phyloP scores from a whole-genome alignment of 139 green algal species.

The Spirogloea muscicola region DNA sequence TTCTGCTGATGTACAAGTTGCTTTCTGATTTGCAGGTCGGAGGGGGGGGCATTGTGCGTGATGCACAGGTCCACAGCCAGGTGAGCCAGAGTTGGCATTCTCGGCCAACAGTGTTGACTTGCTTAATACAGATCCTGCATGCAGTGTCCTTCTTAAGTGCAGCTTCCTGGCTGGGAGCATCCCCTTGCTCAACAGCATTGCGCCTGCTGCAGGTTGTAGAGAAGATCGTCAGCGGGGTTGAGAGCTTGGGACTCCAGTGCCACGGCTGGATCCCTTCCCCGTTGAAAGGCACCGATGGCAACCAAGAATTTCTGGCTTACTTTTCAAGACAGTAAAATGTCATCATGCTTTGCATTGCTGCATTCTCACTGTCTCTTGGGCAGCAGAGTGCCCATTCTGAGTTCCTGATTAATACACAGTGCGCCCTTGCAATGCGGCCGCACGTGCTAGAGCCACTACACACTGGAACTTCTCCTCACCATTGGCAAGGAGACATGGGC shows the following conservation, averaged over 20 bases:
- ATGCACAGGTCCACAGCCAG: slow-evolving; percentile 30
- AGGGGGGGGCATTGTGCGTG: slow-evolving; percentile 33
- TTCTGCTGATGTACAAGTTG: neutral
- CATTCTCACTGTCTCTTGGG: no score
- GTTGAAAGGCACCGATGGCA: slow-evolving; percentile 38
- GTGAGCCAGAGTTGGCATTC: neutral
- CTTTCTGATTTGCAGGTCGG: slow-evolving; percentile 26
- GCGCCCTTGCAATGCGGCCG: no score
- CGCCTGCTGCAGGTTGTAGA: slow-evolving; percentile 34
- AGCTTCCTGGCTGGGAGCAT: neutral
- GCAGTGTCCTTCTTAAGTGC: neutral
- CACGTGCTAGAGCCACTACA: no score
- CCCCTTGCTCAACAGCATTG: no score
- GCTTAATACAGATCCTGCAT: neutral
- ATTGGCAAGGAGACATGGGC: no score
- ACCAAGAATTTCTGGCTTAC: slow-evolving; percentile 30
- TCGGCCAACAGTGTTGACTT: neutral
- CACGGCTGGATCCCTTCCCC: slow-evolving; percentile 23
- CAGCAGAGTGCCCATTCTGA: no score
- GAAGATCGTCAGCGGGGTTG: slow-evolving; percentile 16
- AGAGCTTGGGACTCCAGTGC: slow-evolving; percentile 24
- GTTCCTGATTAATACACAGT: no score
- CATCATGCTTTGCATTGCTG: no score
- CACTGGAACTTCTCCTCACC: no score
- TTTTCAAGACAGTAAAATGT: no score